Conservation (phyloP, 1,139 yeast species). For the Saccharomycopsis hybrid region DNA sequence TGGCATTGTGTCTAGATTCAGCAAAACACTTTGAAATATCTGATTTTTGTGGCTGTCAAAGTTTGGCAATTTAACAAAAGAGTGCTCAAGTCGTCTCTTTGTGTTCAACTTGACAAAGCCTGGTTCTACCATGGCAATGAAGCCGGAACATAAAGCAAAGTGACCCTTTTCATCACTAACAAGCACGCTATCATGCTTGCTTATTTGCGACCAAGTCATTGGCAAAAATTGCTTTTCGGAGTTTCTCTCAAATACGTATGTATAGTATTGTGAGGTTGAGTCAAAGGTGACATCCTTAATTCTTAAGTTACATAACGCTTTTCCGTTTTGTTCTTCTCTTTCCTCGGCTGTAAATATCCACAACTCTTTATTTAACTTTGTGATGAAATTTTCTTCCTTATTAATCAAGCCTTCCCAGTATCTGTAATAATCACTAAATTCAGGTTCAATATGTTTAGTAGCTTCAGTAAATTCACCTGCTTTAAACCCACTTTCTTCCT, state of each 20-base stretch:
- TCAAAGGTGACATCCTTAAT: slow-evolving; percentile 33
- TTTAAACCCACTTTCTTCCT: slow-evolving; percentile 40
- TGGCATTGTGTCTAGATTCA: too few species aligned
- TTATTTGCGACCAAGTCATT: slow-evolving; percentile 40
- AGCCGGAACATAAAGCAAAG: slow-evolving; percentile 65
- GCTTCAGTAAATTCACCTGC: slow-evolving; percentile 39
- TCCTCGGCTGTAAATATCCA: slow-evolving; percentile 60
- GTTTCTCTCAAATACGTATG: slow-evolving; percentile 44
- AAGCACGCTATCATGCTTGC: slow-evolving; percentile 50
- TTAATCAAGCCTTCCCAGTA: slow-evolving; percentile 74
- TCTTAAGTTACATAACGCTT: slow-evolving; percentile 32
- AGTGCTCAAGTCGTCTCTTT: slow-evolving; percentile 44
- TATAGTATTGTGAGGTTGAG: slow-evolving; percentile 29
- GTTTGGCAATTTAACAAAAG: slow-evolving; percentile 26
- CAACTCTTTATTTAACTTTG: slow-evolving; percentile 50
- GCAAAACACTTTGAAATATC: slow-evolving; percentile 43
- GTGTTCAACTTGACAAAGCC: slow-evolving; percentile 38
- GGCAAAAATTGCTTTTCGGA: slow-evolving; percentile 20
- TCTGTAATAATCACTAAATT: slow-evolving; percentile 48
- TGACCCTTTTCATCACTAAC: slow-evolving; percentile 80
- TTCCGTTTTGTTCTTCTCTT: slow-evolving; percentile 29
- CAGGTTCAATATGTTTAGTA: slow-evolving; percentile 44
- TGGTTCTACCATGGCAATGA: slow-evolving; percentile 40
- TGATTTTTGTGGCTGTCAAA: slow-evolving; percentile 34
- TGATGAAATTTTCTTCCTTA: slow-evolving; percentile 61